Evolutionary conservation across 1,284 basidiomycete species (phyloP), one percentile per base, ranked within the genome.

Genomic region (Phenoliferia sp.): DNA sequence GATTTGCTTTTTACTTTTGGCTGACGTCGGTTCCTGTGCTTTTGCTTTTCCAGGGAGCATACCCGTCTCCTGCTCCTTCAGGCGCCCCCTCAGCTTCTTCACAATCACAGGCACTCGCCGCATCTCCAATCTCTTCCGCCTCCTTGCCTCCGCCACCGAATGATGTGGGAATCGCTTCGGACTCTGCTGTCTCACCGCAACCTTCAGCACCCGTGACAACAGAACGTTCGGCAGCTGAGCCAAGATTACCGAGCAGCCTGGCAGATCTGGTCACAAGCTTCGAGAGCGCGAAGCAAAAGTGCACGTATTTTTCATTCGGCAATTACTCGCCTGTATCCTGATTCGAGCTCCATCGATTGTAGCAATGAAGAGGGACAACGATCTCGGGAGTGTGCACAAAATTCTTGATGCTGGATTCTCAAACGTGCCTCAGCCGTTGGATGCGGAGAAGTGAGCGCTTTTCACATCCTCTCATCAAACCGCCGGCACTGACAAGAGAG

Each of bases 211-310:
- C 54, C 12, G 12, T 7, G 3, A 28, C n/a, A 31, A 6, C 54
- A 31, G 54, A 56, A 16, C n/a, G 54, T 26, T 29, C 54, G 17
- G 54, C 26, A 9, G 29, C 59, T 19, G 73, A 75, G 59, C 63
- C 69, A 32, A 33, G 74, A 77, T 77, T 78, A 84, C 94, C 86
- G 64, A 89, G 88, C 56, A 90, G 90, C 56, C 79, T 99, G 75
- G 91, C 92, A 22, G 94, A 97, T 78, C 84, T 99, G 62, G 94
- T 98, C 54, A 87, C 90, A 36, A 94, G 92, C 59, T 99, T 98
- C 77, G 95, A 98, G 81, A 90, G 86, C 59, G 93, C 92, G 70
- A 99, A 95, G 80, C 92, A 94, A 81, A 94, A 95, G 79, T 92
- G 92, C 92, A 74, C 70, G 84, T 81, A 39, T 50, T 66, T 17